Evolutionary conservation across 345 rosid genomes (phyloP).

Genomic region (Ceriops decandra): DNA sequence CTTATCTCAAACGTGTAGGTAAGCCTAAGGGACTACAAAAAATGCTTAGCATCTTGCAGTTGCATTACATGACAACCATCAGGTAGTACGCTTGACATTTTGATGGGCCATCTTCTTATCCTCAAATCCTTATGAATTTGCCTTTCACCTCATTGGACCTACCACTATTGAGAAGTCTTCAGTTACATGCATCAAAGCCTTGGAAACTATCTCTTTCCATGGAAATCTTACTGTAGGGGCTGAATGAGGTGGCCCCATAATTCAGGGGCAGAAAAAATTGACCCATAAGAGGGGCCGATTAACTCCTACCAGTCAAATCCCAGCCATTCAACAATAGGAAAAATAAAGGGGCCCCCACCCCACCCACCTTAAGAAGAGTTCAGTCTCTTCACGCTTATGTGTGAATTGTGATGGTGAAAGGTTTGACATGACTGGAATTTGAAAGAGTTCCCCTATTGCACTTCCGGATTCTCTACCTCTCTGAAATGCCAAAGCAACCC

Average conservation of each 20-base stretch:
- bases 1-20: neutral
- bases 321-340: neutral
- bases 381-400: conserved; percentile 49
- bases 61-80: neutral
- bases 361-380: conserved; percentile 31
- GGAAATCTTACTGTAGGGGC: neutral
- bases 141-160: conserved; percentile 27
- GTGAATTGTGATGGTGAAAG: conserved; percentile 18
- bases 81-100: neutral
- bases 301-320: neutral
- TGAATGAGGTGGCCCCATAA: neutral
- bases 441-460: neutral
- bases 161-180: conserved; percentile 20
- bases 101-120: conserved; percentile 7
- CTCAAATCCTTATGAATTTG: neutral
- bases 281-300: neutral
- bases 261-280: neutral
- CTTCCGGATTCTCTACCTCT: neutral
- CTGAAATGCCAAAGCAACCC: too few species aligned
- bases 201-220: neutral
- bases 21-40: neutral
- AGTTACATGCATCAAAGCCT: conserved; percentile 17
- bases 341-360: neutral
- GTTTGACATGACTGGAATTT: conserved; percentile 31
- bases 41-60: neutral